These are phyloP conservation scores for Epichloe festucae DNA, from an alignment of 2,329 filamentous ascomycete species.

Conservation along the genomic window DNA sequence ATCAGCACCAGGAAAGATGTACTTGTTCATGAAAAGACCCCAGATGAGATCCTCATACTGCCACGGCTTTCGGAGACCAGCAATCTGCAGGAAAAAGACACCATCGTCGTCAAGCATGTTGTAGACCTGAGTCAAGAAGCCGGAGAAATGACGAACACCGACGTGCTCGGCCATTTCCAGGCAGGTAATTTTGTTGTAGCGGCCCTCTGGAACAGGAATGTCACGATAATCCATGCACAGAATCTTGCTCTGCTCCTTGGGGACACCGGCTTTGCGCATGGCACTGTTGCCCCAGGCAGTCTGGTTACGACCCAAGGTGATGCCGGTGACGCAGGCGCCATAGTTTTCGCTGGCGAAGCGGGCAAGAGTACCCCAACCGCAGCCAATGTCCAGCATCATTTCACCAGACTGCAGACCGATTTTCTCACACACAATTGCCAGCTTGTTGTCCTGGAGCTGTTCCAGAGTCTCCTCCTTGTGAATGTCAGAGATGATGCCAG, in stretches of 20 bases:
- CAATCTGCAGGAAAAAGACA: conserved; percentile 90
- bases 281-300: conserved; percentile 92
- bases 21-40: conserved; percentile 99
- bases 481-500: conserved; percentile 81
- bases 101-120: conserved; percentile 96
- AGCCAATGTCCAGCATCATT: conserved; percentile 83
- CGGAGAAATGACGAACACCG: conserved; percentile 74
- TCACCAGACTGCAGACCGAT: conserved; percentile 74
- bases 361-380: conserved; percentile 93
- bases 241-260: conserved; percentile 81
- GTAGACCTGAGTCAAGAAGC: conserved; percentile 75
- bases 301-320: conserved; percentile 92
- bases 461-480: conserved; percentile 82
- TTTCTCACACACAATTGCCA: conserved; percentile 92
- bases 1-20: conserved; percentile 94
- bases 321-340: conserved; percentile 70
- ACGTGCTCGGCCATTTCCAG: conserved; percentile 99
- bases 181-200: conserved; percentile 90
- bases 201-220: conserved; percentile 56
- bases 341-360: conserved; percentile 90
- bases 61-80: conserved; percentile 87
- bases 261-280: conserved; percentile 66
- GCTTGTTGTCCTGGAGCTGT: conserved; percentile 94
- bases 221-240: conserved; percentile 97
- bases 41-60: conserved; percentile 97